Base-by-base conservation (phyloP, 805 yeast species). In the Candida stauntonica region DNA sequence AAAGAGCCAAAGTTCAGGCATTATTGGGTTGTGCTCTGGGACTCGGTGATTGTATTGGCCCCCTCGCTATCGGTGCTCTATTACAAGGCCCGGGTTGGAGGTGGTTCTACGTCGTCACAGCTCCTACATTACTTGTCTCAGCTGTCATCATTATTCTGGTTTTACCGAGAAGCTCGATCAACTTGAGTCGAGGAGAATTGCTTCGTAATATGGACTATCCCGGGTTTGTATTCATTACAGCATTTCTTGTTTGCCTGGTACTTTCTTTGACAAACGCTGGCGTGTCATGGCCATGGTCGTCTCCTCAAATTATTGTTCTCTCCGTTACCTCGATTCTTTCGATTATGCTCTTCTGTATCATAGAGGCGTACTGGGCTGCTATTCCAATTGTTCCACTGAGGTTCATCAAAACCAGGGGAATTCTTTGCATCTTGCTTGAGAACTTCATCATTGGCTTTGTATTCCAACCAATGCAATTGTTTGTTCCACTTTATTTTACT, bases 1-100 rank as follows among this genome's bases (percentile, higher is more conserved):
- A 72, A 66, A 49, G 81, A 45, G 81, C 80, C 0, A 68, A 69
- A 43, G 75, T 61, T 47, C 81, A 75, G 57, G 81, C 81, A 3
- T 67, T 70, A 9, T 52, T 75, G 23, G 80, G 80, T 3, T 51
- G 72, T 0, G 62, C 66, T 38, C 68, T 72, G 23, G 77, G 77
- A 0, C 24, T 71, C 8, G 81, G 80, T 3, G 72, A 71, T 46
- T 69, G 72, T 3, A 50, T 70, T 13, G 84, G 82, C 1, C 84
- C 84, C 0, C 67, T 78, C 31, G 45, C 75, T 7, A 73, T 78
- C 58, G 72, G 78, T 26, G 75, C 67, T 0, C 68, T 75, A 47
- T 65, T 73, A 33, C 59, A 67, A 6, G 31, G 41, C 7, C 31
- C 26, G 7, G 53, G 57, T 5, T 78, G 84, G 84, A 63, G 77